Evolutionary conservation across 1,284 basidiomycete species (phyloP).

Genomic region (Ceratobasidium papillatum): DNA sequence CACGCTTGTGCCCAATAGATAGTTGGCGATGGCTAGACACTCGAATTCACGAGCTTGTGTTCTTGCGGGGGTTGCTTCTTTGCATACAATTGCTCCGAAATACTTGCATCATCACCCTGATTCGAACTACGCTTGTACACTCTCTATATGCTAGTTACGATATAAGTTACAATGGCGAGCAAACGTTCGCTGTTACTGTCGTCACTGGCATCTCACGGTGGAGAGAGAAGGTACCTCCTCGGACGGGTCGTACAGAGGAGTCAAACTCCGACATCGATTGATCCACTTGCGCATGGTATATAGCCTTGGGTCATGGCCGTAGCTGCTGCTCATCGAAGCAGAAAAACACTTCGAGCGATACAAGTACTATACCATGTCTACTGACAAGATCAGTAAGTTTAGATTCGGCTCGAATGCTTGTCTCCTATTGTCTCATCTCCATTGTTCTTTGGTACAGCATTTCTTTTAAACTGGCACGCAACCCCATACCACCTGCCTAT

Average conservation of each 20-base stretch:
- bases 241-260: neutral
- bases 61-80: neutral
- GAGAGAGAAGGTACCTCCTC: neutral
- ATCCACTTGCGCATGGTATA: conserved; percentile 7
- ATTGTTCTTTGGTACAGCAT: conserved; percentile 5
- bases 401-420: neutral
- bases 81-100: neutral
- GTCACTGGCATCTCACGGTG: conserved; percentile 26
- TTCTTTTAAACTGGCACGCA: conserved; percentile 48
- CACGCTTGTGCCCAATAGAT: conserved; percentile 17
- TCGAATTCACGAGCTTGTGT: neutral
- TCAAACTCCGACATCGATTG: conserved; percentile 38
- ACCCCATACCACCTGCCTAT: conserved; percentile 54
- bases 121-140: neutral
- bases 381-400: conserved; percentile 31
- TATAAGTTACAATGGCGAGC: neutral
- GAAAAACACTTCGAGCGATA: neutral
- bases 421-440: neutral
- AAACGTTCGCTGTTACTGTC: neutral
- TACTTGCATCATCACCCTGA: neutral
- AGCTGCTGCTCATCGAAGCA: neutral
- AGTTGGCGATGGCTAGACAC: neutral
- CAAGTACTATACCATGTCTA: conserved; percentile 16
- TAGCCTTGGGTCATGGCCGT: neutral
- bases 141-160: neutral